Evolutionary conservation across 2,329 filamentous ascomycete genomes (phyloP), one percentile per base, ranked within the genome.

Genomic region (Aspergillus sojae): DNA sequence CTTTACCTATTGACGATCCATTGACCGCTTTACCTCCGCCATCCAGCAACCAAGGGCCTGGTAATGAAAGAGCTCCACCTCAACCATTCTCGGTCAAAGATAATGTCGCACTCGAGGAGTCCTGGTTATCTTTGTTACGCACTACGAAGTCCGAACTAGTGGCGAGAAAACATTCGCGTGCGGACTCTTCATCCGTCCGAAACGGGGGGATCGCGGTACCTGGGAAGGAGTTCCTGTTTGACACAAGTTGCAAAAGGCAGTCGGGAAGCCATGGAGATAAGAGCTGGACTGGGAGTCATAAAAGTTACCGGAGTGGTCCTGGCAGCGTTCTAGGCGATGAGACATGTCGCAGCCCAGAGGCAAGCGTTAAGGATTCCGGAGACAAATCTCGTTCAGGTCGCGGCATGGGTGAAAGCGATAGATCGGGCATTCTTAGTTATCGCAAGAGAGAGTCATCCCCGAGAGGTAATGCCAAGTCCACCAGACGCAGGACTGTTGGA

Each of bases 1-100:
- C 88, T 14, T 85, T 94, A 57, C 90, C 93, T 34, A 93, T 97
- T 73, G 93, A 97, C 72, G 93, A 97, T 72, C 92, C 92, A 28
- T 84, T 96, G n/a, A 92, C 91, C 11, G 86, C 90, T 77, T 84
- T 79, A 73, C 87, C 76, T 75, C 86, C 73, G 71, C 84, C 75
- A 66, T 83, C 75, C 79, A 89, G 79, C 26, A 76, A 77, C 55
- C 75, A 80, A 61, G 77, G 74, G 57, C 74, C 83, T 16, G 85
- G 81, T 61, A 77, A 84, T 61, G 78, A 83, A 39, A 89, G 85
- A 70, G 83, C 85, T 41, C 86, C 88, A 54, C 86, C 93, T 10
- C 88, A 91, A 50, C 92, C 93, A 0, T 97, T 96, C 77, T 90
- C 91, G 0, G 83, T 83, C 5, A 88, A 87, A 62, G 93, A 97